A percentile compares a stretch with the other conserved stretches of the same genome.
These are phyloP conservation scores for Stipa capillata DNA, from an alignment of 176 grass and related monocot genomes.

Conservation along the genomic window DNA sequence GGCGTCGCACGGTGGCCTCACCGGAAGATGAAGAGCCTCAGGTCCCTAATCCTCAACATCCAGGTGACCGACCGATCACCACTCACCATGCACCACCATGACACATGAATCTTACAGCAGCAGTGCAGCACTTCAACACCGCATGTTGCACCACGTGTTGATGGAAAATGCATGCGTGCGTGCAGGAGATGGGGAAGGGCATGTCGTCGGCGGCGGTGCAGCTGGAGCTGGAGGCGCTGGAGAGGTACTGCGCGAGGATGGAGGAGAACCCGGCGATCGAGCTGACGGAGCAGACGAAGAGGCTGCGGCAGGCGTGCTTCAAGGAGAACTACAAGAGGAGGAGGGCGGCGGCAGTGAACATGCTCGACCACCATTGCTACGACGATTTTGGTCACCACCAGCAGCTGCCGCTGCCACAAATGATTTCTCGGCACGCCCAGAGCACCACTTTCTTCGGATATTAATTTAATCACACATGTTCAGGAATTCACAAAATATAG, in stretches of 20 bases:
- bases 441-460: not conserved
- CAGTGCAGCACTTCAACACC: too few species aligned
- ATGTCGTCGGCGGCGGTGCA: not conserved
- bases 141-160: too few species aligned
- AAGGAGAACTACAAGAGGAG: too few species aligned
- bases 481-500: too few species aligned
- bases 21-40: constrained; percentile 85
- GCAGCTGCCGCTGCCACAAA: not conserved
- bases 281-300: constrained; percentile 58
- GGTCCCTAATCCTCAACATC: constrained; percentile 54
- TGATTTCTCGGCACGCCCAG: not conserved
- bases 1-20: constrained; percentile 70
- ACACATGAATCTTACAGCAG: too few species aligned
- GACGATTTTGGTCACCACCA: not conserved
- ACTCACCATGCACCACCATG: not conserved
- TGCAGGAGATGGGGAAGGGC: constrained; percentile 60
- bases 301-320: constrained; percentile 62
- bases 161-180: too few species aligned
- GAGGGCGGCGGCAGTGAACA: constrained; percentile 4
- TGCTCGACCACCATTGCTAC: not conserved
- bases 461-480: not conserved
- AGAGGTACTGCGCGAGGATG: constrained; percentile 36
- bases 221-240: constrained; percentile 43
- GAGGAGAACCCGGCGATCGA: constrained; percentile 56
- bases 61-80: constrained; percentile 41